Evolutionary conservation across 768 basidiomycete species (phyloP).

Genomic region (Tylopilus balloui): DNA sequence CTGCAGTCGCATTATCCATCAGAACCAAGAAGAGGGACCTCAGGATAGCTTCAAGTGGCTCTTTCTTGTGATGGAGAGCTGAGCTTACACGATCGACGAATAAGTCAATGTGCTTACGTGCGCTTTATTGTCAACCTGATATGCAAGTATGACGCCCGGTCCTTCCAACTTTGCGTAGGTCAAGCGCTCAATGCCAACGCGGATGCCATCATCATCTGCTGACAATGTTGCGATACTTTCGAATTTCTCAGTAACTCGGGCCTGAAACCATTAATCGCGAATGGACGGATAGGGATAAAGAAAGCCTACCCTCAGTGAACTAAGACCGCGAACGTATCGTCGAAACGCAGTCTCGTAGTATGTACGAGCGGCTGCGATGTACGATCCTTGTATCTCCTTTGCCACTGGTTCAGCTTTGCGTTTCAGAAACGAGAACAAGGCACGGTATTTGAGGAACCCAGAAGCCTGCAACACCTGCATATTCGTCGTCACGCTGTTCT

Average conservation of each 20-base stretch:
- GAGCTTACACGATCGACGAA: slow-evolving; percentile 9
- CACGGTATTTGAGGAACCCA: slow-evolving; percentile 74
- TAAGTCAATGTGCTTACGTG: slow-evolving; percentile 58
- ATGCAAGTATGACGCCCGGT: slow-evolving; percentile 74
- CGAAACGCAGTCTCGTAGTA: slow-evolving; percentile 97
- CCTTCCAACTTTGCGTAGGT: slow-evolving; percentile 72
- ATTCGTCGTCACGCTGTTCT: slow-evolving; percentile 80
- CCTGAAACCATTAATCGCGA: slow-evolving; percentile 36
- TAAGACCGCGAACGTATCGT: slow-evolving; percentile 79
- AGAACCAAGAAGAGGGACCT: slow-evolving; percentile 86
- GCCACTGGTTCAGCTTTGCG: slow-evolving; percentile 80
- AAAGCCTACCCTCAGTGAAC: slow-evolving; percentile 63
- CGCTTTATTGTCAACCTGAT: slow-evolving; percentile 83
- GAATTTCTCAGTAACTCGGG: slow-evolving; percentile 63
- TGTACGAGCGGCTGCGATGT: slow-evolving; percentile 73
- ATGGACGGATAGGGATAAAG: background rate
- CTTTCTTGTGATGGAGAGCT: slow-evolving; percentile 49
- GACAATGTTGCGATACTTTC: slow-evolving; percentile 54
- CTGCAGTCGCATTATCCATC: slow-evolving; percentile 91
- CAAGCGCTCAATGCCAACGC: slow-evolving; percentile 53
- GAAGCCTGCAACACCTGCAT: slow-evolving; percentile 90
- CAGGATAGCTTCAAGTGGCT: slow-evolving; percentile 76
- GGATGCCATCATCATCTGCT: slow-evolving; percentile 37
- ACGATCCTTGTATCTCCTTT: slow-evolving; percentile 82
- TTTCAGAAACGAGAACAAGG: slow-evolving; percentile 80